These are phyloP conservation scores for Monilinia laxa DNA, from an alignment of 2,329 filamentous ascomycete genomes.

Conservation along the genomic window DNA sequence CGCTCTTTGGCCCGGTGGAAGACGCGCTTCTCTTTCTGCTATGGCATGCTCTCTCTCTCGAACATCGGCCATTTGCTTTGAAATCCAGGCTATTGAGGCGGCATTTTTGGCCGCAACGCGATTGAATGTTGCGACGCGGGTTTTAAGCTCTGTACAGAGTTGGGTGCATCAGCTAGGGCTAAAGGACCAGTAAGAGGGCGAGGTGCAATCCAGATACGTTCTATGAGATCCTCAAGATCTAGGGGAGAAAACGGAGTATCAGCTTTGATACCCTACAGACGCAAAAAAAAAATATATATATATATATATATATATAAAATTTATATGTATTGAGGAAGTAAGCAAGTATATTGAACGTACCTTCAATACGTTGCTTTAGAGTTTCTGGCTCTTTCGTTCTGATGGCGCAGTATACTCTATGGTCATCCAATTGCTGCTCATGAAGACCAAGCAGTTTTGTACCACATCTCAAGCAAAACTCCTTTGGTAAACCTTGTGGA, in stretches of 20 bases:
- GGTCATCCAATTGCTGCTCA: slow-evolving; percentile 11
- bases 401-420: slow-evolving; percentile 6
- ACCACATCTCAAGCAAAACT: slow-evolving; percentile 23
- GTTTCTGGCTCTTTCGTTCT: slow-evolving; percentile 17
- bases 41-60: not conserved
- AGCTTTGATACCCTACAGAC: slow-evolving; percentile 17
- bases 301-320: too few relatives aligned
- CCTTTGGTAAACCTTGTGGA: slow-evolving; percentile 15
- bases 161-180: not conserved
- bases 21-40: slow-evolving; percentile 2
- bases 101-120: slow-evolving; percentile 19
- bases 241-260: slow-evolving; percentile 1
- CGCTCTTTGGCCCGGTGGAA: not conserved
- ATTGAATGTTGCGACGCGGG: not conserved
- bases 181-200: slow-evolving; percentile 13
- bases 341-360: not conserved
- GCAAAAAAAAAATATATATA: not conserved
- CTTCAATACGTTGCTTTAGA: slow-evolving; percentile 11
- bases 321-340: not conserved
- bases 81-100: slow-evolving; percentile 6
- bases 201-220: slow-evolving; percentile 16
- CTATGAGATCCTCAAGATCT: not conserved
- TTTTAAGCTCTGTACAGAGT: slow-evolving; percentile 8
- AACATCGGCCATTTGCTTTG: not conserved
- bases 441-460: slow-evolving; percentile 5